Evolutionary conservation across 169 alveolate genomes (phyloP).

Genomic region (Cryptosporidium ryanae): DNA sequence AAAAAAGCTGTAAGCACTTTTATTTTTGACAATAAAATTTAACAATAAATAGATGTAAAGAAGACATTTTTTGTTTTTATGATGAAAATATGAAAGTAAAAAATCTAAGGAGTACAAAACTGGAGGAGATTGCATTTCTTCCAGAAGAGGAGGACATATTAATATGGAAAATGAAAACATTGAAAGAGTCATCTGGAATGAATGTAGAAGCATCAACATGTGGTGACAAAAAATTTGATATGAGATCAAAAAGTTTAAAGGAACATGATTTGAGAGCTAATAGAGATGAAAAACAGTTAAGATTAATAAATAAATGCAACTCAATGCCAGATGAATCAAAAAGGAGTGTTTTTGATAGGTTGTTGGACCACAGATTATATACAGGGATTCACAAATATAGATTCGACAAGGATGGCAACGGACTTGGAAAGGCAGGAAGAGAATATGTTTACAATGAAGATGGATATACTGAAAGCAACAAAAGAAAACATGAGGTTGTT

Average conservation of each 20-base stretch:
- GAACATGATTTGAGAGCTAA: neutral
- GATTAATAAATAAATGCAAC: slow-evolving; percentile 1
- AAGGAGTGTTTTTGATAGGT: slow-evolving; percentile 47
- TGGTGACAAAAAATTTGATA: neutral
- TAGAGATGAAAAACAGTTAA: neutral
- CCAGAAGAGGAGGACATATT: slow-evolving; percentile 64
- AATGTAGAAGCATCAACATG: neutral
- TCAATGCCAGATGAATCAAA: slow-evolving; percentile 44
- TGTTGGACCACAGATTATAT: slow-evolving; percentile 39
- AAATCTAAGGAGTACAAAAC: slow-evolving; percentile 25
- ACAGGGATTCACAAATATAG: slow-evolving; percentile 85
- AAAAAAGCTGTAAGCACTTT: no score
- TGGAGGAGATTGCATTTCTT: slow-evolving; percentile 44
- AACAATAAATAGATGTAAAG: no score
- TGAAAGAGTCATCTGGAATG: slow-evolving; percentile 2
- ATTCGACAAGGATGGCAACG: slow-evolving; percentile 87
- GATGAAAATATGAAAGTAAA: slow-evolving; percentile 3
- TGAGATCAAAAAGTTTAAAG: neutral
- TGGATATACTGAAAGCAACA: slow-evolving; percentile 83
- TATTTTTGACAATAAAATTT: no score
- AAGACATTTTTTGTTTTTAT: no score
- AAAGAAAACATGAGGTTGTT: slow-evolving; percentile 84
- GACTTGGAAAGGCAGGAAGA: slow-evolving; percentile 88
- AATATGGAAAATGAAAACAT: slow-evolving; percentile 36
- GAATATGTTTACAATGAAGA: slow-evolving; percentile 81